phyloP scores from a whole-genome alignment of 2,329 filamentous ascomycete genomes.

The Fusarium nematophilum region DNA sequence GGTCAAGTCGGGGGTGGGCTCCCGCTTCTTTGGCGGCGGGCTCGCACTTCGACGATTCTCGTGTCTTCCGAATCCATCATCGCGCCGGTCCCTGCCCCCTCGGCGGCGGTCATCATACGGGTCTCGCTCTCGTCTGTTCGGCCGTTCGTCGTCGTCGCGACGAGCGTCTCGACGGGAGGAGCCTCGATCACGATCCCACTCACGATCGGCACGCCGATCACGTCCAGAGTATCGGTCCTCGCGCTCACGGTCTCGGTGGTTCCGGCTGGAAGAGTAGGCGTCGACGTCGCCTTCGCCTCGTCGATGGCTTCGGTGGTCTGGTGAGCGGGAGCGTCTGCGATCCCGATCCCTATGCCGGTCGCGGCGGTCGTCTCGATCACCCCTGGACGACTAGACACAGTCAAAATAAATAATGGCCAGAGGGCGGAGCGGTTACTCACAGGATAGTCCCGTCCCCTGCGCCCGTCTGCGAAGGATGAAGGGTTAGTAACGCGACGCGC shows the following conservation, averaged over 20 bases:
- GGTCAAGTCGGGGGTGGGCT: constrained; percentile 95
- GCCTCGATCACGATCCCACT: constrained; percentile 79
- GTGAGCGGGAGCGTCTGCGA: constrained; percentile 87
- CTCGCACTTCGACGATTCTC: constrained; percentile 78
- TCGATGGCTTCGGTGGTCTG: constrained; percentile 74
- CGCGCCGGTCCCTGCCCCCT: constrained; percentile 59
- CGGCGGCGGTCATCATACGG: constrained; percentile 62
- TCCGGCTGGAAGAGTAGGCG: constrained; percentile 91
- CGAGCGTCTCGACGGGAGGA: constrained; percentile 70
- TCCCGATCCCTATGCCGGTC: constrained; percentile 47
- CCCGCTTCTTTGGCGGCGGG: constrained; percentile 88
- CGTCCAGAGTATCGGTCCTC: constrained; percentile 89
- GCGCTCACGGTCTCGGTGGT: constrained; percentile 91
- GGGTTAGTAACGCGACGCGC: constrained; percentile 47
- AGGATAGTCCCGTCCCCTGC: constrained; percentile 67
- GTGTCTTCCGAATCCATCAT: constrained; percentile 51
- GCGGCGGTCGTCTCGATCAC: constrained; percentile 50
- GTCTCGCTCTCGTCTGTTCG: constrained; percentile 69
- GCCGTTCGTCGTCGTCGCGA: constrained; percentile 73
- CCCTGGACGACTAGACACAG: constrained; percentile 42
- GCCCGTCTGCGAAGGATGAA: constrained; percentile 54
- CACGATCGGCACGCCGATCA: constrained; percentile 75
- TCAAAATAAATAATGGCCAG: constrained; percentile 30
- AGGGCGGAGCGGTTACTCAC: constrained; percentile 50
- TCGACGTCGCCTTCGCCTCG: constrained; percentile 84